phyloP scores from a whole-genome alignment of 139 green algal species.

The Chlamydomonas sphaeroides region DNA sequence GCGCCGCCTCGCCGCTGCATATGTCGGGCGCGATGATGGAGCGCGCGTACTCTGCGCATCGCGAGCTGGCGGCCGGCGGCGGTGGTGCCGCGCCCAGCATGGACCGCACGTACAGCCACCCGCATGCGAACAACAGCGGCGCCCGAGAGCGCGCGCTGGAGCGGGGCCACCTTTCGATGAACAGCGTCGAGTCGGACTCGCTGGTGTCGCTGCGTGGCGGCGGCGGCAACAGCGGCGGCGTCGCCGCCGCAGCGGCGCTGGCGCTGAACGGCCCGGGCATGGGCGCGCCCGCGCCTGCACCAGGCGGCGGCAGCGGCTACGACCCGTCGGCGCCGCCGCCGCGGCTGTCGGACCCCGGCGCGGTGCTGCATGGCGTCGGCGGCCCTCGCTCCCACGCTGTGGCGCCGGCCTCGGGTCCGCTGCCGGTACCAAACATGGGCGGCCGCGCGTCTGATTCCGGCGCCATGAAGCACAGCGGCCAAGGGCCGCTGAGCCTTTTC shows the following conservation, averaged over 20 bases:
- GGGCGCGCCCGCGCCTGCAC: no score
- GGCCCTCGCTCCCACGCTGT: no score
- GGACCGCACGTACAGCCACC: neutral
- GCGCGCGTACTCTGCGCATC: neutral
- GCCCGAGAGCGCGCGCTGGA: no score
- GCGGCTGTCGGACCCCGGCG: conserved; percentile 33
- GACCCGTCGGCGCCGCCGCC: conserved; percentile 1
- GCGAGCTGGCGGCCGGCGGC: neutral
- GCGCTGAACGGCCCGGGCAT: no score
- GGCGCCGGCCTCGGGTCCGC: no score
- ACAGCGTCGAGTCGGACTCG: conserved; percentile 23
- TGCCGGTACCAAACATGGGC: neutral
- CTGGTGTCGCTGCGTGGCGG: conserved; percentile 11
- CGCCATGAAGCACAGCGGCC: conserved; percentile 5
- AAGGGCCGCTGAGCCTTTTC: neutral
- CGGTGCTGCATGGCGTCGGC: neutral
- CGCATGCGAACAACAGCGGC: neutral
- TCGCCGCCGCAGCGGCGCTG: no score
- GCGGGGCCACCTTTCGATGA: neutral
- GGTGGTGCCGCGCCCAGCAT: neutral
- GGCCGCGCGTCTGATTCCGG: conserved; percentile 31
- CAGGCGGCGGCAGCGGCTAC: neutral
- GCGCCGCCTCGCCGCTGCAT: conserved; percentile 15
- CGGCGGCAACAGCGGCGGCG: neutral
- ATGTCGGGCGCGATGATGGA: neutral